Evolutionary conservation across 345 rosid species (phyloP).

Genomic region (Citrus unshiu): DNA sequence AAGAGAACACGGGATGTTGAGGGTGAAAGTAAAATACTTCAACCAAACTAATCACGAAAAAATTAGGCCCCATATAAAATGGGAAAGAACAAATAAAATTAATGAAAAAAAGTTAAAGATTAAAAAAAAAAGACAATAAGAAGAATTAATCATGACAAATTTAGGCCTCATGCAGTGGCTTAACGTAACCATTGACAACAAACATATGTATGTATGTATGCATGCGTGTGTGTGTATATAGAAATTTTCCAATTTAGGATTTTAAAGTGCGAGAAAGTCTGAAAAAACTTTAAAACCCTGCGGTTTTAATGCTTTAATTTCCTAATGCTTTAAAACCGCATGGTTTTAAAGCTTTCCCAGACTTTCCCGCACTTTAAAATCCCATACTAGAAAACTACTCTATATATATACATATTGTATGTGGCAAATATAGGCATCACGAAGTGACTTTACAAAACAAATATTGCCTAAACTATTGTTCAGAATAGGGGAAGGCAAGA

Average conservation of each 20-base stretch:
- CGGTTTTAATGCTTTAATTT: too few species aligned
- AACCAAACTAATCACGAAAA: background rate
- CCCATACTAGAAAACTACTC: fast-evolving
- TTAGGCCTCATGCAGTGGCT: background rate
- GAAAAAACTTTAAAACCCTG: too few species aligned
- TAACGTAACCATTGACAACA: background rate
- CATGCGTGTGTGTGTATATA: too few species aligned
- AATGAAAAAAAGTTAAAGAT: background rate
- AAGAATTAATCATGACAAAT: background rate
- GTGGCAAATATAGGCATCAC: background rate
- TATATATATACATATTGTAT: background rate
- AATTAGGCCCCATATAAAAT: background rate
- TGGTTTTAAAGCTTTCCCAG: too few species aligned
- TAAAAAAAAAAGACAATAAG: background rate
- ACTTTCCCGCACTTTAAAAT: too few species aligned
- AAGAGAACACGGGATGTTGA: background rate
- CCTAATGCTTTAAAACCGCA: too few species aligned
- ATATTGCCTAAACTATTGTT: background rate
- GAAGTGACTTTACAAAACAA: background rate
- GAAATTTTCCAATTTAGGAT: too few species aligned
- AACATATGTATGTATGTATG: background rate
- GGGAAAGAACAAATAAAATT: background rate
- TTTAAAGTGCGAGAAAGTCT: too few species aligned
- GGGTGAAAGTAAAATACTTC: background rate
- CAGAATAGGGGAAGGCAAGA: background rate